phyloP scores from a whole-genome alignment of 2,329 filamentous ascomycete genomes.

The Neoascochyta sp. region DNA sequence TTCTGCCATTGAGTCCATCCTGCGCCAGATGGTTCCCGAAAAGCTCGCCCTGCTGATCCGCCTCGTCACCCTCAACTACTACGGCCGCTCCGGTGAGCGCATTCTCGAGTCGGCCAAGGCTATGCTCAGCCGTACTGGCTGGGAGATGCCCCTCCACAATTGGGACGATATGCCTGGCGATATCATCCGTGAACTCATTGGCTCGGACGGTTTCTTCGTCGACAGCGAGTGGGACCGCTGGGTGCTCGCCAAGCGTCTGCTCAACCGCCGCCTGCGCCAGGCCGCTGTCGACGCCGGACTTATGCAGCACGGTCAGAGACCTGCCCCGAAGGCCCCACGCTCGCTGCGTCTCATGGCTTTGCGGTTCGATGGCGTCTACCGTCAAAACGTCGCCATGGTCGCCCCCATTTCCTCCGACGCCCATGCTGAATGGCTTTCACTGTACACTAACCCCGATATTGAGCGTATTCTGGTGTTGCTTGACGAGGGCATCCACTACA shows the following conservation, averaged over 20 bases:
- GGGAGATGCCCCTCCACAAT: conserved; percentile 52
- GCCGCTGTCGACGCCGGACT: conserved; percentile 49
- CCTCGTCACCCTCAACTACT: conserved; percentile 55
- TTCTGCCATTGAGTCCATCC: conserved; percentile 51
- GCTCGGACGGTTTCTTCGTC: conserved; percentile 57
- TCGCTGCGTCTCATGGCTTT: conserved; percentile 50
- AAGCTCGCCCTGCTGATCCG: conserved; percentile 50
- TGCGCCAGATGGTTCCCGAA: conserved; percentile 53
- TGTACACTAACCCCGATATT: conserved; percentile 54
- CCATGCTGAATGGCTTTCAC: conserved; percentile 47
- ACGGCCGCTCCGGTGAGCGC: conserved; percentile 53
- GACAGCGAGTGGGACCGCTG: conserved; percentile 57
- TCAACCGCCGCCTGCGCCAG: conserved; percentile 50
- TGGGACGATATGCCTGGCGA: conserved; percentile 59
- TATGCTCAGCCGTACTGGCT: conserved; percentile 56
- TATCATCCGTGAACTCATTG: conserved; percentile 56
- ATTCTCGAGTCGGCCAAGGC: conserved; percentile 56
- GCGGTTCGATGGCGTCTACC: conserved; percentile 52
- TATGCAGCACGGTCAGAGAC: conserved; percentile 43
- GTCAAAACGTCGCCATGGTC: conserved; percentile 42
- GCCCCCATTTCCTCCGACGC: conserved; percentile 41
- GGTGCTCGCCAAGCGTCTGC: conserved; percentile 52
- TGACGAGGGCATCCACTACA: conserved; percentile 58
- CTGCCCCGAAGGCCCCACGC: conserved; percentile 47
- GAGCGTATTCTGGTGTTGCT: conserved; percentile 54